Conservation (phyloP, 2,329 filamentous ascomycete species). For the Trichoderma guizhouense region DNA sequence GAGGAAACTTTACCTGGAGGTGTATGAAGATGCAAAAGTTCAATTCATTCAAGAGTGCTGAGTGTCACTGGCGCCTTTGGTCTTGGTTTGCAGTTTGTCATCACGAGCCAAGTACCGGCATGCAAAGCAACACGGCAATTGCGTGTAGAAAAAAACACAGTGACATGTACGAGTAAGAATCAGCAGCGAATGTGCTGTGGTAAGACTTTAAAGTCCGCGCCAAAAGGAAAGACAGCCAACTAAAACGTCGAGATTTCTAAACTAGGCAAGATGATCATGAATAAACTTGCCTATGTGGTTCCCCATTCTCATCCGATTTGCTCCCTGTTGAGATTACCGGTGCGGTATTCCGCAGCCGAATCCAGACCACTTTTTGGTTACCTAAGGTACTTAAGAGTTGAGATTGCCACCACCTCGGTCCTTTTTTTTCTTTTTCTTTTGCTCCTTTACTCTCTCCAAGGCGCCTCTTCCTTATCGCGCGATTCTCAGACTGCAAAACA, state of each 20-base stretch:
- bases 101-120: slow-evolving; percentile 2
- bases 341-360: neutral
- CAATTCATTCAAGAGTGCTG: neutral
- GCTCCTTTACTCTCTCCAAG: neutral
- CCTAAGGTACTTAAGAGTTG: neutral
- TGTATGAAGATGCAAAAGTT: neutral
- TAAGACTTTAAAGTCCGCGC: neutral
- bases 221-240: neutral
- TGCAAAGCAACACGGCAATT: neutral
- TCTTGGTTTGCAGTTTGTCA: neutral
- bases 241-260: neutral
- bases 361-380: neutral
- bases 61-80: neutral
- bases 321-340: neutral
- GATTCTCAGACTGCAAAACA: neutral
- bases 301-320: neutral
- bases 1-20: neutral
- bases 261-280: slow-evolving; percentile 4
- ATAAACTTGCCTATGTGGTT: neutral
- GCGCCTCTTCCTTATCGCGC: neutral
- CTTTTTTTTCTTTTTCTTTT: neutral
- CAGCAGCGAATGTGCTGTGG: neutral
- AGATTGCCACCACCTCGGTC: neutral
- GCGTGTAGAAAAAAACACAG: neutral
- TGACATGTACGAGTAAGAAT: neutral